Evolutionary conservation across 331 rosid species (phyloP).

Genomic region (Acacia concinna): DNA sequence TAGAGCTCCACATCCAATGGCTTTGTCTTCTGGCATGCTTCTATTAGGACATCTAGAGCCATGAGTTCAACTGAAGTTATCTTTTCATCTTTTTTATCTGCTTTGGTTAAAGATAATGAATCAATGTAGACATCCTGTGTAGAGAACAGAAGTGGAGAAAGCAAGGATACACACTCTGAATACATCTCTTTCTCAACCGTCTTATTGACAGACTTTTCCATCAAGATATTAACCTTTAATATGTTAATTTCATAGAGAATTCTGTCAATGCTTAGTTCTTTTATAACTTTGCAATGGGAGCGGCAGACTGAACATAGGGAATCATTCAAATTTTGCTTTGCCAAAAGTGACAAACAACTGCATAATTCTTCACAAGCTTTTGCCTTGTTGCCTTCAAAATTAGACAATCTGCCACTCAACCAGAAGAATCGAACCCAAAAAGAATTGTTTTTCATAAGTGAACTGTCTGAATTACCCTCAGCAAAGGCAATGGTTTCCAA

Average conservation of each 20-base stretch:
- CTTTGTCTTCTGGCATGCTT: constrained; percentile 78
- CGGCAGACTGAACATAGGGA: constrained; percentile 50
- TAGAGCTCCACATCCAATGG: constrained; percentile 72
- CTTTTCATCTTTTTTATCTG: constrained; percentile 59
- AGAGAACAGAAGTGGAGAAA: constrained; percentile 80
- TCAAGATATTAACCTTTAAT: constrained; percentile 80
- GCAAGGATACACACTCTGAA: constrained; percentile 69
- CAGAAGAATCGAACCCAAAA: constrained; percentile 91
- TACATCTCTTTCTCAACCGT: constrained; percentile 78
- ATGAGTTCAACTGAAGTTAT: constrained; percentile 67
- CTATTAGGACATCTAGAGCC: constrained; percentile 79
- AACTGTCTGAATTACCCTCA: constrained; percentile 40
- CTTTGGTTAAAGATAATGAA: constrained; percentile 52
- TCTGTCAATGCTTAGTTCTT: constrained; percentile 70
- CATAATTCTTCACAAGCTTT: constrained; percentile 79
- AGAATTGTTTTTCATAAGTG: constrained; percentile 48
- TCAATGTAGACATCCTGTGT: constrained; percentile 65
- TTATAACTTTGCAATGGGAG: constrained; percentile 74
- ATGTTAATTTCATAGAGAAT: constrained; percentile 78
- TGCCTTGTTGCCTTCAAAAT: constrained; percentile 72
- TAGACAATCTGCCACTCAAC: constrained; percentile 88
- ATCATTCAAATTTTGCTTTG: constrained; percentile 42
- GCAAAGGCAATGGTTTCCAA: constrained; percentile 35
- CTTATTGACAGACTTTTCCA: constrained; percentile 71
- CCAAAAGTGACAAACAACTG: constrained; percentile 69